Evolutionary conservation across 208 protist species (phyloP), one percentile per base, ranked within the genome.

Genomic region (Acanthamoeba healyi): DNA sequence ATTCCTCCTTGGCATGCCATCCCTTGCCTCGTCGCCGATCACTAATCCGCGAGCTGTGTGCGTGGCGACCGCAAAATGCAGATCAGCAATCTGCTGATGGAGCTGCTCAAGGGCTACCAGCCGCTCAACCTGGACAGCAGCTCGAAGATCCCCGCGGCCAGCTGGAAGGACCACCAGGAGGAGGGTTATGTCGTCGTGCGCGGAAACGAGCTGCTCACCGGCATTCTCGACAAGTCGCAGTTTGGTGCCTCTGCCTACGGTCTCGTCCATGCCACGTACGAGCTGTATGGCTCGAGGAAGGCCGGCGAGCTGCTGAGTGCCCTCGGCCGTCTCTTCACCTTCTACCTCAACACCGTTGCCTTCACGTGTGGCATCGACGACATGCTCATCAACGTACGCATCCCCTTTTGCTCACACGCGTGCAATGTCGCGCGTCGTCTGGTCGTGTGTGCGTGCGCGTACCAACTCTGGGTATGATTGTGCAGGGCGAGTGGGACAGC

Each of bases 321-420:
- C 26, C 95, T 99, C 24, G 98, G 98, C 34, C 96, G 99, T 87
- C 96, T 99, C 63, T 98, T 99, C 87, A 99, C 98, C 38, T 94
- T 96, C 54, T 99, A 97, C 92, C 96, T 99, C 54, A 98, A 99
- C 96, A 84, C 95, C 19, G 95, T 99, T 94, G 99, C 99, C 36
- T 99, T 99, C 95, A 99, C 99, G 14, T 99, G 99, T 95, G 98
- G 99, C 93, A 98, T 99, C 86, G 99, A 99, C 92, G 99, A 99
- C 96, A 97, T 99, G 95, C 82, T 98, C n/a, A 96, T 99, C 46
- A 46, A 70, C 34, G 88, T 93, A 56, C 42, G 67, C 44, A 4
- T 12, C 44, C 44, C 44, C 38, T 70, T 14, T 67, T 42, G 29
- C 36, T 70, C 19, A 9, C 34, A 70, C 82, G 9, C 19, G 44